phyloP scores from a whole-genome alignment of 1,139 yeast species.

The Yamadazyma sp. region DNA sequence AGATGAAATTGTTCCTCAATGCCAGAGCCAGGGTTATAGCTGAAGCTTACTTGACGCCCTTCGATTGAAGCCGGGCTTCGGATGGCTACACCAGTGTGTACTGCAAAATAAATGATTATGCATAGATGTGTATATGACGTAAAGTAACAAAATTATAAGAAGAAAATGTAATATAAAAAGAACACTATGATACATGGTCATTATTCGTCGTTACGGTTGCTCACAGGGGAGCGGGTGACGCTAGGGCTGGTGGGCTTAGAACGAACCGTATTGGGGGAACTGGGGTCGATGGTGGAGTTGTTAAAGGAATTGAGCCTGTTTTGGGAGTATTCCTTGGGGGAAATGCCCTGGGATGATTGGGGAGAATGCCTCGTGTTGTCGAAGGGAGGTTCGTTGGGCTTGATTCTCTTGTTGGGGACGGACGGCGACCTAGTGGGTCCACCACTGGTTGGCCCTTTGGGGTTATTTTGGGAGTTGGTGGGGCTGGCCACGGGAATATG shows the following conservation, averaged over 20 bases:
- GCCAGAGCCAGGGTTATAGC: conserved; percentile 98
- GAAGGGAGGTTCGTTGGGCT: conserved; percentile 13
- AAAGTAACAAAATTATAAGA: too few species aligned
- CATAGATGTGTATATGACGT: background rate
- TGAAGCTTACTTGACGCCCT: conserved; percentile 83
- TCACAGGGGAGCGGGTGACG: conserved; percentile 12
- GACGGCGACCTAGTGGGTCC: background rate
- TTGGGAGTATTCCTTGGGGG: conserved; percentile 27
- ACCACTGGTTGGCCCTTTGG: too few species aligned
- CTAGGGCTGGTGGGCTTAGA: conserved; percentile 17
- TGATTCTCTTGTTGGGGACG: conserved; percentile 17
- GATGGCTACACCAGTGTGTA: too few species aligned
- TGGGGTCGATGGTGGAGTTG: conserved; percentile 6
- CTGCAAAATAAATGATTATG: conserved; percentile 4
- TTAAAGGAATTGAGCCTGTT: conserved; percentile 6
- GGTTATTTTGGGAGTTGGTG: background rate
- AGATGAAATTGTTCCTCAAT: conserved; percentile 93
- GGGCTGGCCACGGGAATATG: conserved; percentile 7
- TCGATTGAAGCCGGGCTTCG: too few species aligned
- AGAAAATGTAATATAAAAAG: background rate
- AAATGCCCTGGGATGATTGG: conserved; percentile 32
- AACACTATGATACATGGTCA: conserved; percentile 3
- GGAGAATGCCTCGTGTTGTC: conserved; percentile 20
- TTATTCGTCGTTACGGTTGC: conserved; percentile 8
- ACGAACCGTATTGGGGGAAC: conserved; percentile 10